Evolutionary conservation across 1,284 basidiomycete genomes (phyloP).

Genomic region (Meripilus lineatus): DNA sequence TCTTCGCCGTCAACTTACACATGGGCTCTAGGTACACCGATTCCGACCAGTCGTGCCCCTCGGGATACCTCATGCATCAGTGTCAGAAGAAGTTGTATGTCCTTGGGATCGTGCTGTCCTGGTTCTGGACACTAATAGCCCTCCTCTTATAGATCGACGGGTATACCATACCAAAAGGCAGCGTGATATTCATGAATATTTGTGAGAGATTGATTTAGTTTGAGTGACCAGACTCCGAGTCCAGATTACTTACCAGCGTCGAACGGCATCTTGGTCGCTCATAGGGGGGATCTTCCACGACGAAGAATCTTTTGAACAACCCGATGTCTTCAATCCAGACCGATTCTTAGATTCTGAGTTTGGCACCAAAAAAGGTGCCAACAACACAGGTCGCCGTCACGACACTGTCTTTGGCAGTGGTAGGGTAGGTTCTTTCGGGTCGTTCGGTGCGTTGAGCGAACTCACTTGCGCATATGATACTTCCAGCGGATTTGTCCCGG

Average conservation of each 20-base stretch:
- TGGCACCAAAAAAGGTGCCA: slow-evolving; percentile 5
- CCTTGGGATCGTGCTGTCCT: neutral
- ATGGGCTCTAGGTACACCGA: slow-evolving; percentile 5
- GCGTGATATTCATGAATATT: slow-evolving; percentile 4
- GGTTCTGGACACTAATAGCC: neutral
- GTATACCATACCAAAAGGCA: slow-evolving; percentile 5
- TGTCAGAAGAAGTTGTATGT: neutral
- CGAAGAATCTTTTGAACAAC: slow-evolving; percentile 4
- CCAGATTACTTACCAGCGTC: neutral
- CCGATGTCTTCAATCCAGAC: slow-evolving; percentile 8
- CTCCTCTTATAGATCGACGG: slow-evolving; percentile 3
- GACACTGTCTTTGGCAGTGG: slow-evolving; percentile 9
- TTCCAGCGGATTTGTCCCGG: slow-evolving; percentile 9
- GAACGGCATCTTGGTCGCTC: neutral
- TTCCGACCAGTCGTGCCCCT: slow-evolving; percentile 1
- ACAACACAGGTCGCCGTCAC: slow-evolving; percentile 3
- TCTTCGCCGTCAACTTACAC: neutral
- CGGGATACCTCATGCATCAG: slow-evolving; percentile 1
- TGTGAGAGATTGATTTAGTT: slow-evolving; percentile 9
- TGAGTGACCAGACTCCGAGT: too few relatives aligned
- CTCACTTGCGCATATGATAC: neutral
- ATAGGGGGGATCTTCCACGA: slow-evolving; percentile 14
- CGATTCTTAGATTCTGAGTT: slow-evolving; percentile 5
- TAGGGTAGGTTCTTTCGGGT: slow-evolving; percentile 7
- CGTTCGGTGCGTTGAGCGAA: neutral